Conservation (phyloP, 352 stramenopile genomes). For the Pythium phragmiticola region DNA sequence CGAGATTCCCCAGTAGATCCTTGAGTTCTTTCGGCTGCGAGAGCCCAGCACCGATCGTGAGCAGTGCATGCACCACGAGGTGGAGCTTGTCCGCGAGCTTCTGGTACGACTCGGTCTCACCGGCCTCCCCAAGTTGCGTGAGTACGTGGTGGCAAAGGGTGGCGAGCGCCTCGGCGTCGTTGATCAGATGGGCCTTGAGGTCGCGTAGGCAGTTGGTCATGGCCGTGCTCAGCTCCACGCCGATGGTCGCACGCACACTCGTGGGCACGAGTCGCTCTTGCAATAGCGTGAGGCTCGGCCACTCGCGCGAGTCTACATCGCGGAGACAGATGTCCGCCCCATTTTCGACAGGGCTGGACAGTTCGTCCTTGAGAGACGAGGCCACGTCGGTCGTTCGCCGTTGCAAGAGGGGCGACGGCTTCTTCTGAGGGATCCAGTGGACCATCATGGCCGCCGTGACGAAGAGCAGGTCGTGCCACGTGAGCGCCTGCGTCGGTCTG, state of each 20-base stretch:
- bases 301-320: constrained; percentile 28
- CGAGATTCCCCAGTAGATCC: constrained; percentile 61
- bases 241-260: constrained; percentile 54
- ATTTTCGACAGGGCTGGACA: constrained; percentile 42
- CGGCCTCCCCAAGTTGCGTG: constrained; percentile 26
- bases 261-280: constrained; percentile 53
- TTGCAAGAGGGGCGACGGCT: constrained; percentile 36
- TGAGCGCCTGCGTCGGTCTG: constrained; percentile 51
- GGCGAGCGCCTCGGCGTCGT: constrained; percentile 59
- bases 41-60: constrained; percentile 71
- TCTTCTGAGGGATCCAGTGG: constrained; percentile 71
- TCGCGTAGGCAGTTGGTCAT: constrained; percentile 71
- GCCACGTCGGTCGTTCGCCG: no score
- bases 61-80: constrained; percentile 57
- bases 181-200: constrained; percentile 75
- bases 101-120: constrained; percentile 25
- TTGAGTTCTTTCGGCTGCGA: constrained; percentile 79
- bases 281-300: constrained; percentile 50
- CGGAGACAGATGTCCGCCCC: constrained; percentile 47
- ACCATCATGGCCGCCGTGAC: constrained; percentile 70
- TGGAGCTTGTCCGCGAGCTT: constrained; percentile 56
- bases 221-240: constrained; percentile 57
- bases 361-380: background rate
- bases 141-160: constrained; percentile 51
- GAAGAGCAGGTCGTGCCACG: constrained; percentile 70